Conservation (phyloP, 345 rosid species). For the thale cress (Arabidopsis thaliana) region DNA sequence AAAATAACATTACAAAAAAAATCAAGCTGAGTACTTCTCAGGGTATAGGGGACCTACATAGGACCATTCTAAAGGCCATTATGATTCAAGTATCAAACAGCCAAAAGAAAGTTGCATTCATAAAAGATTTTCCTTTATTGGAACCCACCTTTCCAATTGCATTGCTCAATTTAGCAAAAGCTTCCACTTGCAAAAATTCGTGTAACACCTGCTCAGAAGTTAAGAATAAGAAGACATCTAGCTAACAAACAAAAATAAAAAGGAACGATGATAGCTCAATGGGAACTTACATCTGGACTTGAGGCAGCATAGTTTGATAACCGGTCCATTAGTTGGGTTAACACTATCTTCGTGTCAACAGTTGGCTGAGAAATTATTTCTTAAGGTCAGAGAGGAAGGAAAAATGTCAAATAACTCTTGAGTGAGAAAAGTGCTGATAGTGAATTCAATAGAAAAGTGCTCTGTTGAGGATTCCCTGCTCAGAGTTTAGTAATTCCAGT, state of each 20-base stretch:
- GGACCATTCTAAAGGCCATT: conserved; percentile 15
- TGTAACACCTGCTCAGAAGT: conserved; percentile 58
- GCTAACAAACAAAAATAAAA: conserved; percentile 9
- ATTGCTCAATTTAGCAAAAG: conserved; percentile 78
- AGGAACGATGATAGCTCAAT: conserved; percentile 3
- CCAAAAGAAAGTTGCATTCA: conserved; percentile 20
- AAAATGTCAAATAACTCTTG: conserved; percentile 13
- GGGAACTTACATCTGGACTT: conserved; percentile 67
- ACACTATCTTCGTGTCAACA: conserved; percentile 84
- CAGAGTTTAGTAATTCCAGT: background rate
- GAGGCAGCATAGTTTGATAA: conserved; percentile 91
- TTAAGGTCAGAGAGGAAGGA: conserved; percentile 33
- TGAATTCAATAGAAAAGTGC: conserved; percentile 17
- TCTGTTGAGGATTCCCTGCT: background rate
- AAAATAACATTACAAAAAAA: conserved; percentile 12
- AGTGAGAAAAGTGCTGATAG: conserved; percentile 13
- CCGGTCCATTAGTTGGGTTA: conserved; percentile 89
- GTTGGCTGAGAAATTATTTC: conserved; percentile 61
- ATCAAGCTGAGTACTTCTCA: conserved; percentile 27
- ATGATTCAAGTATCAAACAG: conserved; percentile 18
- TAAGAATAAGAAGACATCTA: conserved; percentile 16
- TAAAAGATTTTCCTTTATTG: conserved; percentile 13
- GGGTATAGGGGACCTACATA: conserved; percentile 26
- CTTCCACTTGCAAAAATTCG: conserved; percentile 93
- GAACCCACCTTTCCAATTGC: conserved; percentile 81